A percentile compares a stretch with the other conserved stretches of the same genome.
Evolutionary conservation across 805 yeast genomes (phyloP).

Genomic region (Tetrapisispora arboricola): DNA sequence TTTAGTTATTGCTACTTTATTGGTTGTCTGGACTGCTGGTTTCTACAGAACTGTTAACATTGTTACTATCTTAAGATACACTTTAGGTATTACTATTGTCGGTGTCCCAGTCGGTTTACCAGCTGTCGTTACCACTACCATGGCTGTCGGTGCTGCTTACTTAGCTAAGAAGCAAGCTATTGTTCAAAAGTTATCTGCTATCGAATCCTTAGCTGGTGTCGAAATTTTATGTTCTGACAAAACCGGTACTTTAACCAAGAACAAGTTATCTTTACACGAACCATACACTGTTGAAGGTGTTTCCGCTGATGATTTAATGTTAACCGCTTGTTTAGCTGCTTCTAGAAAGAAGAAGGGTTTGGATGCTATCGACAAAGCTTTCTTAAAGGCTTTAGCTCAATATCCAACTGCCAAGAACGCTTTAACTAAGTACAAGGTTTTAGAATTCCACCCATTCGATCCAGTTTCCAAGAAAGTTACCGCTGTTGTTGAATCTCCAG

Average conservation of each 20-base stretch:
- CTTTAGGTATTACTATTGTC: conserved; percentile 89
- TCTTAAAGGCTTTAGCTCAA: conserved; percentile 75
- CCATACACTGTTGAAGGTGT: conserved; percentile 98
- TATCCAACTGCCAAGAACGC: conserved; percentile 93
- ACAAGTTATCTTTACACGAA: conserved; percentile 89
- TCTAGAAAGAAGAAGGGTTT: conserved; percentile 97
- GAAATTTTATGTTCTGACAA: conserved; percentile 96
- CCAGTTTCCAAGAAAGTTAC: conserved; percentile 96
- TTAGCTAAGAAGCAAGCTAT: conserved; percentile 94
- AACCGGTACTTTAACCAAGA: conserved; percentile 96
- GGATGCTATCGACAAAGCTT: conserved; percentile 95
- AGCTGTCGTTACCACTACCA: conserved; percentile 96
- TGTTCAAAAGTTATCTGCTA: conserved; percentile 93
- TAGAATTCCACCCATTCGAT: conserved; percentile 95
- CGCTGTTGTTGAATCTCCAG: conserved; percentile 91
- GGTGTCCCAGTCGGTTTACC: conserved; percentile 99
- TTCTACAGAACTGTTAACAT: conserved; percentile 86
- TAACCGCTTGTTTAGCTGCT: conserved; percentile 96
- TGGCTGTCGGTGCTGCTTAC: conserved; percentile 99
- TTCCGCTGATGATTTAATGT: conserved; percentile 90
- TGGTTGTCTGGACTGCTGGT: conserved; percentile 86
- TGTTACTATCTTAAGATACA: conserved; percentile 81
- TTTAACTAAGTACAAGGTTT: conserved; percentile 84
- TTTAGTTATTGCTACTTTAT: conserved; percentile 75
- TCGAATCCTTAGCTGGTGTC: conserved; percentile 95